Evolutionary conservation across 1,284 basidiomycete genomes (phyloP).

Genomic region (Cryptococcus depauperatus): DNA sequence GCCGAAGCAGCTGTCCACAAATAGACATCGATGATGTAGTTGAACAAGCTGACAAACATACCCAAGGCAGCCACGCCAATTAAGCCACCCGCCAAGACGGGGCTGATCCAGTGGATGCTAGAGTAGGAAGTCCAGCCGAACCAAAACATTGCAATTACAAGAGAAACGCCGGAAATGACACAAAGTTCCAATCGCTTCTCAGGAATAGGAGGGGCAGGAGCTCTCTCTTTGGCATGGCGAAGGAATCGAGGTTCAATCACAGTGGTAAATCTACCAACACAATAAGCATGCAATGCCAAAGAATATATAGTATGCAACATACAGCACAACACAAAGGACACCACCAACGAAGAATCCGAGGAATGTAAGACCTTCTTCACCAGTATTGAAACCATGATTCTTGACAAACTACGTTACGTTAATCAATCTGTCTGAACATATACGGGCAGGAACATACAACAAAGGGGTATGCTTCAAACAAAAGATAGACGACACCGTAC

Average conservation of each 20-base stretch:
- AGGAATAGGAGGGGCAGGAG: constrained; percentile 24
- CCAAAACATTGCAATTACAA: constrained; percentile 45
- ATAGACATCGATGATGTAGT: constrained; percentile 50
- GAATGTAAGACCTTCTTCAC: constrained; percentile 48
- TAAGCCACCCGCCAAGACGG: constrained; percentile 46
- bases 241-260: constrained; percentile 31
- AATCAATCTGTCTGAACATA: background rate
- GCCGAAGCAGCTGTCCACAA: constrained; percentile 50
- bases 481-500: constrained; percentile 40
- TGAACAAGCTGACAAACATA: constrained; percentile 52
- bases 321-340: constrained; percentile 28
- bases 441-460: constrained; percentile 16
- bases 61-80: constrained; percentile 48
- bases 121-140: constrained; percentile 47
- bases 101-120: constrained; percentile 45
- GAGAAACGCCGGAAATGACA: constrained; percentile 43
- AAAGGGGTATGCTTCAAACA: constrained; percentile 46
- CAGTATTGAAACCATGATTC: constrained; percentile 48
- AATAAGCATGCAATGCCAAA: background rate
- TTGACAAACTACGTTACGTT: constrained; percentile 29
- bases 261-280: constrained; percentile 18
- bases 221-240: constrained; percentile 20
- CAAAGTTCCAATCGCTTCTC: constrained; percentile 39
- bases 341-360: constrained; percentile 48
- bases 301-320: constrained; percentile 4